These are phyloP conservation scores for Talaromyces sp. DNA, from an alignment of 2,329 filamentous ascomycete genomes.

Conservation along the genomic window DNA sequence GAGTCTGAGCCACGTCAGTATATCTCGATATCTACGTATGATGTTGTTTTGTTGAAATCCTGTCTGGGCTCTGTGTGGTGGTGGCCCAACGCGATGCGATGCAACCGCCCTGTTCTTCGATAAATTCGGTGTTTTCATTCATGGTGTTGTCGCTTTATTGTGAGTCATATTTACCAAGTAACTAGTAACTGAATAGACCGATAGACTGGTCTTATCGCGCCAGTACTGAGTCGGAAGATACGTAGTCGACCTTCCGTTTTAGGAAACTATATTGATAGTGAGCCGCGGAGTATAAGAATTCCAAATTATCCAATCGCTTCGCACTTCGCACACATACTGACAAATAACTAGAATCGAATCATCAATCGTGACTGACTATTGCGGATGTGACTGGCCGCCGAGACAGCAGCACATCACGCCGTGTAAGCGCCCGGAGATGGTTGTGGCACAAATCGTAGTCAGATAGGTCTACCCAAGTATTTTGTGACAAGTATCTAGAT, in stretches of 20 bases:
- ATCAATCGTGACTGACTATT: background rate
- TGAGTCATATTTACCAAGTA: background rate
- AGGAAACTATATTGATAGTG: background rate
- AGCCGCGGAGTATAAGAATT: background rate
- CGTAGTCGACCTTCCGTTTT: constrained; percentile 2
- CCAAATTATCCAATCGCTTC: background rate
- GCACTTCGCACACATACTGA: background rate
- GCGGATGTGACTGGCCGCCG: background rate
- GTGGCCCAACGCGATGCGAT: constrained; percentile 6
- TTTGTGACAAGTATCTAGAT: background rate
- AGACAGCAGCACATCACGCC: background rate
- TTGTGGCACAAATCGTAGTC: background rate
- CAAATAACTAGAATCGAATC: background rate
- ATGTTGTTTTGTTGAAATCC: background rate
- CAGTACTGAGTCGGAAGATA: background rate
- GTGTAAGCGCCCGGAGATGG: background rate
- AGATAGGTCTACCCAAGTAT: background rate
- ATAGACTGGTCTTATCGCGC: background rate
- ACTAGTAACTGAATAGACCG: background rate
- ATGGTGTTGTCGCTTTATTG: background rate
- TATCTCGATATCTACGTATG: background rate
- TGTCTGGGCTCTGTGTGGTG: background rate
- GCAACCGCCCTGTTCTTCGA: background rate
- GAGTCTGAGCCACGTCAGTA: background rate
- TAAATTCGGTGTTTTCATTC: background rate